Conservation (phyloP, 129 eudicot species). For the Calendula officinalis region DNA sequence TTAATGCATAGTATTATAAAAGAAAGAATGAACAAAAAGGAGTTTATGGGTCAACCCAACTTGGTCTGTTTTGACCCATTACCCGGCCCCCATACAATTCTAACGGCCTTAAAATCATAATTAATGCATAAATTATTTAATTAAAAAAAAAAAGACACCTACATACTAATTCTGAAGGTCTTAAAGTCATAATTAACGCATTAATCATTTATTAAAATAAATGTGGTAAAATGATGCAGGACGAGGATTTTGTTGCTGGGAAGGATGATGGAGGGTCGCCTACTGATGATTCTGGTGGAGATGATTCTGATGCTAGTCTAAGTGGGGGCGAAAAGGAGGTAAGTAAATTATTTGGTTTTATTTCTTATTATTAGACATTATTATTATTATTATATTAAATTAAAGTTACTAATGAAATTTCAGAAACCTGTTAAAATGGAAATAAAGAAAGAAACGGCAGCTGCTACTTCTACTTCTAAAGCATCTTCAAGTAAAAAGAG, state of each 20-base stretch:
- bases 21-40: neutral
- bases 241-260: conserved; percentile 73
- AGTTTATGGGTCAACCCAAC: neutral
- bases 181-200: no score
- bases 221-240: conserved; percentile 39
- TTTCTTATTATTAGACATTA: neutral
- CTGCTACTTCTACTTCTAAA: conserved; percentile 36
- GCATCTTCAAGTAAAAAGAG: conserved; percentile 53
- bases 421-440: conserved; percentile 52
- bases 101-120: no score
- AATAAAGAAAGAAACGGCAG: conserved; percentile 41
- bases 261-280: conserved; percentile 80
- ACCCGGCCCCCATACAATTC: no score
- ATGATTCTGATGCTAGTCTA: conserved; percentile 64
- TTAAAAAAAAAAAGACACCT: no score
- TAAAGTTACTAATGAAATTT: neutral
- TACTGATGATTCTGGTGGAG: conserved; percentile 79
- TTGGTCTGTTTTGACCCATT: neutral
- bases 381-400: neutral
- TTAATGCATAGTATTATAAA: no score
- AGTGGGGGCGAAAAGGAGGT: conserved; percentile 64
- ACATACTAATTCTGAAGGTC: no score
- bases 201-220: no score
- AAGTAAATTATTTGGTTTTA: neutral
- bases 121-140: no score